These are phyloP conservation scores for Talaromyces sp. DNA, from an alignment of 2,329 filamentous ascomycete genomes.

Conservation along the genomic window DNA sequence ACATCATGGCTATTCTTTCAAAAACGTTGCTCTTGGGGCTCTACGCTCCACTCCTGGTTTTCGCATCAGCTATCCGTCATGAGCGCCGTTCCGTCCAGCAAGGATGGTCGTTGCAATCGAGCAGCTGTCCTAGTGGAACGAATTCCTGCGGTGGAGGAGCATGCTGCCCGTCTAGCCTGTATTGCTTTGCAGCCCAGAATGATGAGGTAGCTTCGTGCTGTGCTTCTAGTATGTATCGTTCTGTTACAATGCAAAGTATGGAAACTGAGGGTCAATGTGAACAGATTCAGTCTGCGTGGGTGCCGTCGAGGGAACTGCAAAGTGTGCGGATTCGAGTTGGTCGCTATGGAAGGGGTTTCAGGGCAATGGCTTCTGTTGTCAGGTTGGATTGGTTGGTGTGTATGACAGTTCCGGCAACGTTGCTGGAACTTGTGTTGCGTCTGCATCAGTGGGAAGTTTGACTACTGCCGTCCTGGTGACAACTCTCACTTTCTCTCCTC, in stretches of 20 bases:
- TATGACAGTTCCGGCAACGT: not conserved
- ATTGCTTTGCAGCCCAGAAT: slow-evolving; percentile 11
- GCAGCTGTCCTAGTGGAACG: slow-evolving; percentile 9
- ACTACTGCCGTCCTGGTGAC: slow-evolving; percentile 10
- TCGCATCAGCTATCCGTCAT: not conserved
- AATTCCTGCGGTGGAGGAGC: slow-evolving; percentile 9
- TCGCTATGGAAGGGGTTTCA: slow-evolving; percentile 16
- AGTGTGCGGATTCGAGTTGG: slow-evolving; percentile 13
- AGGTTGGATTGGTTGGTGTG: slow-evolving; percentile 8
- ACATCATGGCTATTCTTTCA: not conserved
- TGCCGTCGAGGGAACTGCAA: not conserved
- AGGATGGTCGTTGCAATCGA: slow-evolving; percentile 17
- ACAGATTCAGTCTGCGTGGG: slow-evolving; percentile 9
- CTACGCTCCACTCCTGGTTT: not conserved
- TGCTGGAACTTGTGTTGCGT: slow-evolving; percentile 10
- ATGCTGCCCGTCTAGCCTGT: slow-evolving; percentile 11
- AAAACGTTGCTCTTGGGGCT: not conserved
- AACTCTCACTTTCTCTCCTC: not conserved
- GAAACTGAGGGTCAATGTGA: not conserved
- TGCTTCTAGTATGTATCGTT: slow-evolving; percentile 3
- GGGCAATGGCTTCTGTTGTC: slow-evolving; percentile 15
- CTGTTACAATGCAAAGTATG: not conserved
- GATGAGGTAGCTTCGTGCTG: slow-evolving; percentile 15
- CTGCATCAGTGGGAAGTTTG: slow-evolving; percentile 6
- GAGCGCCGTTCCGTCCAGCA: slow-evolving; percentile 11